Conservation (phyloP, 305 asterid species). For the Plantago coronopus region DNA sequence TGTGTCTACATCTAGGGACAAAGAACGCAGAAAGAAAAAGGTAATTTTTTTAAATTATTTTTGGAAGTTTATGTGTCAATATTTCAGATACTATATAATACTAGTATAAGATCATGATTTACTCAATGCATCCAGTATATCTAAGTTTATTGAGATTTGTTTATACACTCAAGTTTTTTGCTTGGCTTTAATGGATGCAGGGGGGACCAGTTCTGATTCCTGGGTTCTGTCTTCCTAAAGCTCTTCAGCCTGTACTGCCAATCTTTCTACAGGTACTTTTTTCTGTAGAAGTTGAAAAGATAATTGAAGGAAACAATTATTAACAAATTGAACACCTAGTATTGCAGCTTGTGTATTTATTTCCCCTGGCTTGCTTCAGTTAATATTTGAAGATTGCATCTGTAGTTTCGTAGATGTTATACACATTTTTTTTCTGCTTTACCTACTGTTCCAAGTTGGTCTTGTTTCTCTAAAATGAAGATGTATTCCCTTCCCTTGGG, state of each 20-base stretch:
- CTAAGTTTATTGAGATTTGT: slow-evolving; percentile 15
- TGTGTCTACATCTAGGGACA: slow-evolving; percentile 92
- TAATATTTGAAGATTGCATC: too few relatives aligned
- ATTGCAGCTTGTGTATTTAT: too few relatives aligned
- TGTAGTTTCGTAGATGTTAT: too few relatives aligned
- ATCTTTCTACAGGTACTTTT: slow-evolving; percentile 81
- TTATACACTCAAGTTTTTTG: slow-evolving; percentile 8
- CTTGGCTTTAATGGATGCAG: slow-evolving; percentile 36
- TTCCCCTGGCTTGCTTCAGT: too few relatives aligned
- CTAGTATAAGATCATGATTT: slow-evolving; percentile 1
- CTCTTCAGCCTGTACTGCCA: slow-evolving; percentile 90
- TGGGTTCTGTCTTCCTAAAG: slow-evolving; percentile 95
- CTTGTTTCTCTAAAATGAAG: too few relatives aligned
- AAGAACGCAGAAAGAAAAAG: slow-evolving; percentile 89
- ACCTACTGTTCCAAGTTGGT: too few relatives aligned
- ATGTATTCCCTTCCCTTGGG: too few relatives aligned
- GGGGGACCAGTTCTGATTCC: slow-evolving; percentile 91
- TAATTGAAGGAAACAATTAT: background rate
- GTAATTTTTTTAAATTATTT: slow-evolving; percentile 29
- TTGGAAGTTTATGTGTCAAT: slow-evolving; percentile 18
- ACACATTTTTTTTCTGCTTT: too few relatives aligned
- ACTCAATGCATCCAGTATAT: background rate
- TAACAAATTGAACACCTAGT: too few relatives aligned
- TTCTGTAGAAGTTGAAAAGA: slow-evolving; percentile 9
- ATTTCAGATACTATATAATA: slow-evolving; percentile 18